These are phyloP conservation scores for Zygoascus tannicola DNA, from an alignment of 805 yeast species.

Conservation along the genomic window DNA sequence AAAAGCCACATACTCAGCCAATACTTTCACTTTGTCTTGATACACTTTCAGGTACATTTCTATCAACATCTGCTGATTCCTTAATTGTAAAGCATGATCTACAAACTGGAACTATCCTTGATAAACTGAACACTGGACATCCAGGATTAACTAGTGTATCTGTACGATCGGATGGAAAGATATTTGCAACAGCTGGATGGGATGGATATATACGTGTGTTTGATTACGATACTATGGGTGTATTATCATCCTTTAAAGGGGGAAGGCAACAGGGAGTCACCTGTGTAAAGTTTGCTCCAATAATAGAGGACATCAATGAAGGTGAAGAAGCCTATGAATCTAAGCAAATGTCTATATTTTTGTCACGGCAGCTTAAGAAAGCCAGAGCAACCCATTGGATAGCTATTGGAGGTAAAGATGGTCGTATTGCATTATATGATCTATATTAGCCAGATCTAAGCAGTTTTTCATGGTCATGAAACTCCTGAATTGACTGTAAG, in stretches of 20 bases:
- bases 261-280: slow-evolving; percentile 24
- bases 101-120: background rate
- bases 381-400: slow-evolving; percentile 24
- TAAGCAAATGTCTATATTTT: background rate
- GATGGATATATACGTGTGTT: slow-evolving; percentile 30
- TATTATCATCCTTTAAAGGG: slow-evolving; percentile 25
- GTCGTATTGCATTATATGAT: slow-evolving; percentile 39
- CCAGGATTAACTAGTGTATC: slow-evolving; percentile 23
- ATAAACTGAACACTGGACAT: slow-evolving; percentile 18
- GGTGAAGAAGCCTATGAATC: background rate
- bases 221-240: slow-evolving; percentile 19
- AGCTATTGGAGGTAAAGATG: slow-evolving; percentile 48
- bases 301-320: background rate
- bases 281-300: slow-evolving; percentile 16
- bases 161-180: slow-evolving; percentile 18
- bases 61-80: slow-evolving; percentile 29
- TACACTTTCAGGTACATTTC: slow-evolving; percentile 16
- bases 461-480: background rate
- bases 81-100: slow-evolving; percentile 22
- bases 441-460: slow-evolving; percentile 8
- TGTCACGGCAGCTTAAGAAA: slow-evolving; percentile 4
- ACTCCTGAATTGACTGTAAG: slow-evolving; percentile 10
- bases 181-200: slow-evolving; percentile 33
- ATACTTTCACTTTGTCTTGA: slow-evolving; percentile 22
- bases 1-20: slow-evolving; percentile 27